Evolutionary conservation across 257 asterid species (phyloP).

Genomic region (Gardenia jasminoides): DNA sequence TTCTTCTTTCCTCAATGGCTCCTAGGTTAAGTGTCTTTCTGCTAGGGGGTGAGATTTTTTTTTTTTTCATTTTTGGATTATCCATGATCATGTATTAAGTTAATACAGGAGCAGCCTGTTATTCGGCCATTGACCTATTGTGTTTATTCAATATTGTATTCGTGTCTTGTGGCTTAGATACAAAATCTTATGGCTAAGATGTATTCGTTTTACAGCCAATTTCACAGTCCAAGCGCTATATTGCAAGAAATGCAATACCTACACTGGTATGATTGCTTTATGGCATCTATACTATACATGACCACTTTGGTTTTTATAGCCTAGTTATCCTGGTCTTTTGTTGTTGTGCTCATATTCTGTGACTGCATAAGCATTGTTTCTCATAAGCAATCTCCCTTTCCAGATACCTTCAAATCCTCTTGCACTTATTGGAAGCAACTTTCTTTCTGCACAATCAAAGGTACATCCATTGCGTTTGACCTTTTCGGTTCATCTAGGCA

Average conservation of each 20-base stretch:
- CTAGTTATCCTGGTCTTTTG: neutral
- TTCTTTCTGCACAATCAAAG: constrained; percentile 77
- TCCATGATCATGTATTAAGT: neutral
- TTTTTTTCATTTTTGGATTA: neutral
- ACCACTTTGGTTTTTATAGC: neutral
- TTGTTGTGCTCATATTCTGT: constrained; percentile 1
- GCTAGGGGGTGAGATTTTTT: too few relatives aligned
- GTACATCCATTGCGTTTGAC: constrained; percentile 37
- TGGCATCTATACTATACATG: constrained; percentile 7
- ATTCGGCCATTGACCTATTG: neutral
- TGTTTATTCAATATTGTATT: neutral
- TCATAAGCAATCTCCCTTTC: constrained; percentile 8
- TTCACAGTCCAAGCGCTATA: constrained; percentile 82
- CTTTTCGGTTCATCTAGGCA: constrained; percentile 7
- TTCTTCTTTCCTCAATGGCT: constrained; percentile 9
- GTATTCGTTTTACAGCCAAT: constrained; percentile 57
- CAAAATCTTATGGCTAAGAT: constrained; percentile 14
- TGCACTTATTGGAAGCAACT: constrained; percentile 61
- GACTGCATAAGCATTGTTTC: constrained; percentile 8
- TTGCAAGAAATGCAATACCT: constrained; percentile 76
- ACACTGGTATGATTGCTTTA: constrained; percentile 48
- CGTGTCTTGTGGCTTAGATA: neutral
- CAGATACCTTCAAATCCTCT: constrained; percentile 88
- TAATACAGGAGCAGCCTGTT: neutral
- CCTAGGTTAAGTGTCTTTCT: neutral